Evolutionary conservation across 257 asterid species (phyloP).

Genomic region (Echites panduratus): DNA sequence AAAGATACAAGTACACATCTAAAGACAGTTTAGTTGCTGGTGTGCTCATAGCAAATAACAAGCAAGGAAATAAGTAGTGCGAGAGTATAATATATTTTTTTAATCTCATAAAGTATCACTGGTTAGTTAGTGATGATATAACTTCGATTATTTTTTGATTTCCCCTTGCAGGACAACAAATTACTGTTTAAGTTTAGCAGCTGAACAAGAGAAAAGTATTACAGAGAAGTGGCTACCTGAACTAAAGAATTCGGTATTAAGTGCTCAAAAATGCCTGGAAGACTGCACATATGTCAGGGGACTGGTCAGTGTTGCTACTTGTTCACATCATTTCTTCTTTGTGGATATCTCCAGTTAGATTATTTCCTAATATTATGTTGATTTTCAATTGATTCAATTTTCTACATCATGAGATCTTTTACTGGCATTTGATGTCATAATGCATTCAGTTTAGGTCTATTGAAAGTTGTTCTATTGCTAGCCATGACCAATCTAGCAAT

Average conservation of each 20-base stretch:
- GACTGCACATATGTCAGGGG: constrained; percentile 94
- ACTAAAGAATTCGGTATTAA: constrained; percentile 57
- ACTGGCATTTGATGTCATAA: neutral
- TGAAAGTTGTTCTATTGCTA: neutral
- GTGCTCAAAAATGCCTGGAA: constrained; percentile 81
- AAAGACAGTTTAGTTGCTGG: neutral
- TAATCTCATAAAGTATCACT: neutral
- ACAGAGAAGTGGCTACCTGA: constrained; percentile 86
- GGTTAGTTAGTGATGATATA: constrained; percentile 4
- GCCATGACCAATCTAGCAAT: neutral
- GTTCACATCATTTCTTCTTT: constrained; percentile 5
- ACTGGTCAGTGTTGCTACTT: constrained; percentile 58
- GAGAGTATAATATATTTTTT: neutral
- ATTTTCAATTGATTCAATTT: neutral
- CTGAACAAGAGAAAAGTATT: constrained; percentile 84
- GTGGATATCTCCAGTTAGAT: neutral
- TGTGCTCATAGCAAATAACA: neutral
- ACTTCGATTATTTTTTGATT: constrained; percentile 14
- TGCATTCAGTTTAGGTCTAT: neutral
- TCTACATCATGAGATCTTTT: neutral
- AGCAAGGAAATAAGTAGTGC: neutral
- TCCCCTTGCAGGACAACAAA: constrained; percentile 71
- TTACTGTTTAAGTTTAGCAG: constrained; percentile 77
- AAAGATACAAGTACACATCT: neutral
- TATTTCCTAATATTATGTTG: neutral